Base-by-base conservation (phyloP, 139 green algal species). In the Penium margaritaceum region DNA sequence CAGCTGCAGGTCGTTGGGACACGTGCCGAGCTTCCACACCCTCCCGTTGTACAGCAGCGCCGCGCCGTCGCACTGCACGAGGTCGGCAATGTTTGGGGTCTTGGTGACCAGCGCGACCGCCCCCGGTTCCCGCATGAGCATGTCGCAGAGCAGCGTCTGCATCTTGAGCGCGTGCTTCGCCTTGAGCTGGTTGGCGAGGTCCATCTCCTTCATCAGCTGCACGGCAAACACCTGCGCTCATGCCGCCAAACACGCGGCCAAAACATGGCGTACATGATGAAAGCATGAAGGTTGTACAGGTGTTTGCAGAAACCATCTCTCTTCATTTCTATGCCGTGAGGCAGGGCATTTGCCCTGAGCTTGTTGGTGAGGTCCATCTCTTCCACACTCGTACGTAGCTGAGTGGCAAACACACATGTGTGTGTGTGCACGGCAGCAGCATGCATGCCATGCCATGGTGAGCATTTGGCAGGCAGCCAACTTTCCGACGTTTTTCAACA, bases 121-220 rank as follows among this genome's bases (percentile, higher is more conserved):
- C n/a, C n/a, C n/a, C 30, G 67, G 29, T 14, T 75, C 46, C 5
- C 67, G 46, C 67, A 63, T 55, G 19, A 75, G 67, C 67, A 75
- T 75, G 46, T 75, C 67, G n/a, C 67, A 65, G n/a, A 75, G 47
- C 15, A 75, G 44, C n/a, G 67, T 47, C 67, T 64, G 27, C 38
- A 47, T 75, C 35, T 47, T 55, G 1, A 75, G 44, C 1, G 58
- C 30, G 27, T 75, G 27, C 27, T 66, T 65, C 30, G 32, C 67
- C 33, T 47, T 37, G 5, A 63, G 46, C 67, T 75, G 67, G 14
- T 27, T 37, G 19, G 67, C 46, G 17, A 53, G 47, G n/a, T 75
- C 67, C 47, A 75, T 65, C 35, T 75, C 67, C 35, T 38, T 58
- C 46, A 33, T 75, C 38, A 75, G 44, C 67, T 75, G 67, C n/a